Evolutionary conservation across 176 grass and related monocot genomes (phyloP).

Genomic region (Oryza coarctata): DNA sequence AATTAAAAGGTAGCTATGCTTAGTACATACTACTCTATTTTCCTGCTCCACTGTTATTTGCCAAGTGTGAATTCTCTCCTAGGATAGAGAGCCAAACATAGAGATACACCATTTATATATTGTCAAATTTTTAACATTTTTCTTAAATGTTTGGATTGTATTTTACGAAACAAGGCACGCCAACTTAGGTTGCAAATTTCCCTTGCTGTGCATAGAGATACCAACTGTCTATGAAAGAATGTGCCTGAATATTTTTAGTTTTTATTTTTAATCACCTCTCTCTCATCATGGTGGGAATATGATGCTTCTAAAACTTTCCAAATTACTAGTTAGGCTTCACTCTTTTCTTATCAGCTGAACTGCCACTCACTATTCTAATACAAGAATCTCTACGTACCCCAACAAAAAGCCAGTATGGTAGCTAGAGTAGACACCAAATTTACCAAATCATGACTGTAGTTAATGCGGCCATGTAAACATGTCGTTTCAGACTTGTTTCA

Average conservation of each 20-base stretch:
- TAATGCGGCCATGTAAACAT: too few species aligned
- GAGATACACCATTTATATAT: too few species aligned
- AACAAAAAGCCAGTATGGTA: not conserved
- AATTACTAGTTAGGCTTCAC: not conserved
- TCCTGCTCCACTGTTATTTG: not conserved
- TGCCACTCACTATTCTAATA: not conserved
- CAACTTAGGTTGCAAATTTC: not conserved
- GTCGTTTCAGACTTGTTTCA: not conserved
- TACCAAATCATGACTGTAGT: not conserved
- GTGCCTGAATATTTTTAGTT: not conserved
- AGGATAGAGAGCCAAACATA: not conserved
- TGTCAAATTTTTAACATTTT: not conserved
- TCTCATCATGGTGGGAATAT: not conserved
- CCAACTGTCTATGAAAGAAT: not conserved
- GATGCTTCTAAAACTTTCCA: not conserved
- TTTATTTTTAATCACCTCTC: not conserved
- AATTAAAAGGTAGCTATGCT: not conserved
- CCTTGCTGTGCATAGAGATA: not conserved
- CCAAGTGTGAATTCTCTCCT: not conserved
- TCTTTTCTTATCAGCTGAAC: not conserved
- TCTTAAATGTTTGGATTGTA: not conserved
- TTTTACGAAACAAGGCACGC: not conserved
- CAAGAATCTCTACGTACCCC: not conserved
- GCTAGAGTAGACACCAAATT: not conserved
- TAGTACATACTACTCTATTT: not conserved